Conservation (phyloP, 2,329 filamentous ascomycete genomes). For the Rutstroemia sp. region DNA sequence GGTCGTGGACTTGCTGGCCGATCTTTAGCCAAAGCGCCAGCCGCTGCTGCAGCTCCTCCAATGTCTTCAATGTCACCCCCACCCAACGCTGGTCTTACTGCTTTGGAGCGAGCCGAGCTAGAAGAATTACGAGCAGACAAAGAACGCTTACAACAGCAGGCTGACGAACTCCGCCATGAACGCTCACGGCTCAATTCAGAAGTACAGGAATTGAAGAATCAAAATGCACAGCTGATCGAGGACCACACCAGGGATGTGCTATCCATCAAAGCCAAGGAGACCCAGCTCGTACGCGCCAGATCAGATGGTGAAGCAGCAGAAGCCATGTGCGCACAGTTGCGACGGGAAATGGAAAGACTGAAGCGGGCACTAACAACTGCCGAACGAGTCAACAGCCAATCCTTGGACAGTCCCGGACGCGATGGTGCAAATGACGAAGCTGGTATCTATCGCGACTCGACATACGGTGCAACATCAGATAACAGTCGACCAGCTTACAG, state of each 20-base stretch:
- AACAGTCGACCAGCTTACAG: slow-evolving; percentile 19
- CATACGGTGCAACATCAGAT: slow-evolving; percentile 24
- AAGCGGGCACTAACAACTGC: slow-evolving; percentile 74
- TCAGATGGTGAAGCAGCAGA: slow-evolving; percentile 87
- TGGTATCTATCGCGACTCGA: slow-evolving; percentile 49
- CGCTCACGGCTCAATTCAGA: slow-evolving; percentile 76
- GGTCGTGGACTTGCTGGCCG: slow-evolving; percentile 72
- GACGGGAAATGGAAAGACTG: slow-evolving; percentile 83
- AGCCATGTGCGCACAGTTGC: slow-evolving; percentile 73
- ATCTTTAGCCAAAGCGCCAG: slow-evolving; percentile 64
- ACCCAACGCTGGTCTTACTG: slow-evolving; percentile 58
- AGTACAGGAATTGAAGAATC: slow-evolving; percentile 89
- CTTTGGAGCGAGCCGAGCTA: slow-evolving; percentile 84
- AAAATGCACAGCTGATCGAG: slow-evolving; percentile 94
- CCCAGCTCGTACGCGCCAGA: slow-evolving; percentile 84
- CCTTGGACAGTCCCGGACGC: slow-evolving; percentile 34
- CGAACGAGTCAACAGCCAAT: slow-evolving; percentile 38
- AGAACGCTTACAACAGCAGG: slow-evolving; percentile 65
- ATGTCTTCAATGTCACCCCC: slow-evolving; percentile 49
- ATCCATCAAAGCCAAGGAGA: slow-evolving; percentile 97
- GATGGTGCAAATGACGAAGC: slow-evolving; percentile 48
- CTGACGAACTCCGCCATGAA: slow-evolving; percentile 77
- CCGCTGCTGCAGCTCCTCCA: slow-evolving; percentile 42
- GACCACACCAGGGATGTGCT: slow-evolving; percentile 93
- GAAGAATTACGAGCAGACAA: slow-evolving; percentile 82